Conservation (phyloP, 768 basidiomycete genomes). For the Tricholomella constricta region DNA sequence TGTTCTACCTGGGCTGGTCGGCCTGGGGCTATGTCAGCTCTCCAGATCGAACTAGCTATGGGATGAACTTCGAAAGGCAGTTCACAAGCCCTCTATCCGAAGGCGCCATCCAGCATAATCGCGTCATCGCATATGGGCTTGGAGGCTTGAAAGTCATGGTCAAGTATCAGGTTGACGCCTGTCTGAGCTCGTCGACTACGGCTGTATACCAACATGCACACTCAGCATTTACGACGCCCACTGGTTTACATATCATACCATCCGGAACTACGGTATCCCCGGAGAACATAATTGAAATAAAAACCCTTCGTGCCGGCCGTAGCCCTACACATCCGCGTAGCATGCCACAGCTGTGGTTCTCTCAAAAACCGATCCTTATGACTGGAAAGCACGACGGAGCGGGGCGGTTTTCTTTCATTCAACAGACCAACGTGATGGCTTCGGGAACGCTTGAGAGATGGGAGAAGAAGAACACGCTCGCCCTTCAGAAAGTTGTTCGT, state of each 20-base stretch:
- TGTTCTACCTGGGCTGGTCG: constrained; percentile 23
- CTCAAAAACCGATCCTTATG: constrained; percentile 19
- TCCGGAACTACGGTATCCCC: constrained; percentile 13
- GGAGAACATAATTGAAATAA: constrained; percentile 20
- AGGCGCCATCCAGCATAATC: constrained; percentile 16
- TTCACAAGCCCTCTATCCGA: constrained; percentile 18
- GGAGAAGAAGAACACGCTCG: constrained; percentile 14
- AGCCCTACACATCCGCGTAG: constrained; percentile 1
- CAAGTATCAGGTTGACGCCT: constrained; percentile 32
- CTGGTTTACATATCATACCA: constrained; percentile 8
- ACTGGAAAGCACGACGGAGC: constrained; percentile 20
- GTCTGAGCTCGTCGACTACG: constrained; percentile 9
- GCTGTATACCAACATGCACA: background rate
- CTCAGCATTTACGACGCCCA: constrained; percentile 6
- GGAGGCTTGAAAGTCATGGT: constrained; percentile 30
- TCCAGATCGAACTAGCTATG: constrained; percentile 3
- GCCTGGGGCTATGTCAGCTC: constrained; percentile 5
- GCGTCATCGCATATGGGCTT: constrained; percentile 20
- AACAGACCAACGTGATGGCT: constrained; percentile 5
- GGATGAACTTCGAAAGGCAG: constrained; percentile 17
- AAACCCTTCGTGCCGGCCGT: constrained; percentile 13
- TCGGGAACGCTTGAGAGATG: constrained; percentile 11
- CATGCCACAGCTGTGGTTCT: constrained; percentile 23
- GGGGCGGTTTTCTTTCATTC: constrained; percentile 15
- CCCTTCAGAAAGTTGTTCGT: constrained; percentile 15